phyloP scores from a whole-genome alignment of 2,329 filamentous ascomycete species.

The Cladosporium oxysporum region DNA sequence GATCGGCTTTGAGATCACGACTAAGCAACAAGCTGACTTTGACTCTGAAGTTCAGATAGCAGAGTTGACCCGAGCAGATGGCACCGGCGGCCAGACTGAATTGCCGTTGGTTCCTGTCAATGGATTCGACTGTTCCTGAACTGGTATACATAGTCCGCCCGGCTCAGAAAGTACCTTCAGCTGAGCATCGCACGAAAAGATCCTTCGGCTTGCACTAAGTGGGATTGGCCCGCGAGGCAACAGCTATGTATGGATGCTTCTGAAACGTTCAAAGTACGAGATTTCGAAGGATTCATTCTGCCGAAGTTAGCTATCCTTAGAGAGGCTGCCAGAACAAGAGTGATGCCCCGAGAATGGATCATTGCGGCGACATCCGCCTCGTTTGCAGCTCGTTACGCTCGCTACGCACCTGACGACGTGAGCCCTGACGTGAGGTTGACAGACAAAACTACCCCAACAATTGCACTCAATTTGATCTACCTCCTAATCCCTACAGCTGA shows the following conservation, averaged over 20 bases:
- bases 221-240: not conserved
- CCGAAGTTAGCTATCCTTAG: not conserved
- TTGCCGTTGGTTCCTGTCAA: not conserved
- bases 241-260: no score
- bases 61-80: not conserved
- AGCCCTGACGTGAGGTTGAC: not conserved
- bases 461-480: not conserved
- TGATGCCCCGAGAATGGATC: not conserved
- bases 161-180: not conserved
- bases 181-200: not conserved
- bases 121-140: not conserved
- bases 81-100: not conserved
- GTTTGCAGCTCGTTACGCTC: not conserved
- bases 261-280: not conserved
- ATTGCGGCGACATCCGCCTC: not conserved
- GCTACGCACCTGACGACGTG: not conserved
- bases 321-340: not conserved
- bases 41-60: not conserved
- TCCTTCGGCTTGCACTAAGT: not conserved
- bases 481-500: conserved; percentile 1
- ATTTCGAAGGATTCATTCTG: not conserved
- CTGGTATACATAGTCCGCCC: no score
- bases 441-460: not conserved
- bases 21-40: not conserved
- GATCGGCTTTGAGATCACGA: not conserved